Evolutionary conservation across 1,284 basidiomycete species (phyloP).

Genomic region (Omphalotus olearius): DNA sequence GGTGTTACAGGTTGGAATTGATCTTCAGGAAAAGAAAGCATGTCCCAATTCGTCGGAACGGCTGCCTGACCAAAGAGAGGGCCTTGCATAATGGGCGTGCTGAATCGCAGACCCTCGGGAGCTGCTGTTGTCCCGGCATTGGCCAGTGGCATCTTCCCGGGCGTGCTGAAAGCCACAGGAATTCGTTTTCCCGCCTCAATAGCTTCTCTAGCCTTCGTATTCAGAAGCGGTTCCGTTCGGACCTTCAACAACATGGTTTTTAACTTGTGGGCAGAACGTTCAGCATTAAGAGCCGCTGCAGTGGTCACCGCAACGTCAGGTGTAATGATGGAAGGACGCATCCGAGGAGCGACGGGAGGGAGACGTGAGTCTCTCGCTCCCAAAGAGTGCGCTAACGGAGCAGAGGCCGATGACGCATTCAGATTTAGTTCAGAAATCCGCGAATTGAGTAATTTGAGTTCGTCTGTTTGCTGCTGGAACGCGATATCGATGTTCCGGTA

Average conservation of each 20-base stretch:
- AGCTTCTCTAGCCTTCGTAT: conserved; percentile 40
- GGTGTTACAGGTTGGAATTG: conserved; percentile 28
- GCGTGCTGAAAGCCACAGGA: conserved; percentile 38
- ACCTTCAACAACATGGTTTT: conserved; percentile 62
- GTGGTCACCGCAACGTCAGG: conserved; percentile 67
- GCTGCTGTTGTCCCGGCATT: background rate
- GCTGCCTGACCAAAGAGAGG: conserved; percentile 23
- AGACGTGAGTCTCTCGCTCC: conserved; percentile 37
- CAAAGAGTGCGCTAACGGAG: conserved; percentile 15
- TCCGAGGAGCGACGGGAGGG: conserved; percentile 10
- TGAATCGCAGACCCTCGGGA: conserved; percentile 19
- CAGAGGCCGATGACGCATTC: conserved; percentile 18
- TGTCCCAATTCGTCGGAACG: conserved; percentile 18
- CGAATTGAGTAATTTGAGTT: conserved; percentile 51
- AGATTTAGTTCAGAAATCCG: conserved; percentile 55
- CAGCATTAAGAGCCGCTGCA: conserved; percentile 74
- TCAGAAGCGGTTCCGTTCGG: conserved; percentile 62
- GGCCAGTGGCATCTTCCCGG: conserved; percentile 20
- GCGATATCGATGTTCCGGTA: conserved; percentile 78
- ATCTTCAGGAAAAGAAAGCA: conserved; percentile 28
- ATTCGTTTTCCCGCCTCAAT: background rate
- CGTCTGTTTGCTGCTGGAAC: conserved; percentile 57
- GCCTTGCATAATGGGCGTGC: conserved; percentile 20
- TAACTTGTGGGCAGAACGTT: conserved; percentile 64
- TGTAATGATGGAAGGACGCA: conserved; percentile 43